Evolutionary conservation across 176 grass and related monocot species (phyloP).

Genomic region (Tillandsia fasciculata): DNA sequence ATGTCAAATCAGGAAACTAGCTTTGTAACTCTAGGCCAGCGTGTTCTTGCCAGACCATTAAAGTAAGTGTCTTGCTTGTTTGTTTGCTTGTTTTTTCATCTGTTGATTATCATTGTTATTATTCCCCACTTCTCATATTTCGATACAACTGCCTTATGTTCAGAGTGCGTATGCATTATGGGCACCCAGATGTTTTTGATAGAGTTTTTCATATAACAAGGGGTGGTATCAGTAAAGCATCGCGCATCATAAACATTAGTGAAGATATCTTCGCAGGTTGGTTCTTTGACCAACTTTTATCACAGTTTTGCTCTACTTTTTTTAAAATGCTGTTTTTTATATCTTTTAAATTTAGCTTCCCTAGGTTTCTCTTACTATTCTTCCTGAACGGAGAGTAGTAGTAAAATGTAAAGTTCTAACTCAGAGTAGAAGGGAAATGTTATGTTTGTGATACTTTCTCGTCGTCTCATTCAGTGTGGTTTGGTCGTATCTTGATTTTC

Average conservation of each 20-base stretch:
- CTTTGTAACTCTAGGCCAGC: constrained; percentile 93
- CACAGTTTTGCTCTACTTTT: neutral
- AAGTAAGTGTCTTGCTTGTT: constrained; percentile 39
- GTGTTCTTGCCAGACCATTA: constrained; percentile 79
- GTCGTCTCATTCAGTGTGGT: neutral
- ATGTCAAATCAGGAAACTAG: constrained; percentile 96
- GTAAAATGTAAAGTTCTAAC: too few relatives aligned
- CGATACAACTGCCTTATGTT: constrained; percentile 2
- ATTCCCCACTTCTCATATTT: neutral
- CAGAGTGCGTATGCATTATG: constrained; percentile 96
- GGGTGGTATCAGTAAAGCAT: constrained; percentile 93
- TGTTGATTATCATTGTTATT: neutral
- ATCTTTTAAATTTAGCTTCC: neutral
- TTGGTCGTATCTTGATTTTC: neutral
- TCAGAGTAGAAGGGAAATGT: too few relatives aligned
- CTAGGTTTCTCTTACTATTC: too few relatives aligned
- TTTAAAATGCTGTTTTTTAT: neutral
- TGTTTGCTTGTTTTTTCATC: neutral
- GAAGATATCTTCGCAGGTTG: constrained; percentile 96
- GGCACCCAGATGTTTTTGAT: constrained; percentile 97
- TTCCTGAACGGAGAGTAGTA: too few relatives aligned
- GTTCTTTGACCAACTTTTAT: constrained; percentile 12
- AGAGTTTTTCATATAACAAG: constrained; percentile 96
- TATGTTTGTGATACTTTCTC: too few relatives aligned
- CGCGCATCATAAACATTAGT: constrained; percentile 83